Percentiles rank a stretch among this genome's conserved stretches.
Conservation (phyloP, 129 eudicot species). For the Saposhnikovia divaricata region DNA sequence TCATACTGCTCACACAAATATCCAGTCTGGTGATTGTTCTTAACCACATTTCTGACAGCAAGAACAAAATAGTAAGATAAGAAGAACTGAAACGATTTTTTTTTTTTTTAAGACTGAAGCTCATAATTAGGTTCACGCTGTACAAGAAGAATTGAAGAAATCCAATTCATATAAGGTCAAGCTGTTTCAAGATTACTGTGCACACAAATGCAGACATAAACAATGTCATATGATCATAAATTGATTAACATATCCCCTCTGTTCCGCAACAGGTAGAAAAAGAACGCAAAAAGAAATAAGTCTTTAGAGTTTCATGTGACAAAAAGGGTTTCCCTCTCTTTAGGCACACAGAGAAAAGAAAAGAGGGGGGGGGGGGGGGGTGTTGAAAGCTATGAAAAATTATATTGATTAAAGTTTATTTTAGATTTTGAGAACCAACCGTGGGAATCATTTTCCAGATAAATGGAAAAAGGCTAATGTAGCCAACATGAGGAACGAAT, state of each 20-base stretch:
- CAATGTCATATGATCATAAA: neutral
- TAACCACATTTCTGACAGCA: constrained; percentile 58
- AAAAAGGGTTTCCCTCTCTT: neutral
- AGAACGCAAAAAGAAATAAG: neutral
- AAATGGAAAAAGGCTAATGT: constrained; percentile 92
- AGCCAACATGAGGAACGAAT: constrained; percentile 96
- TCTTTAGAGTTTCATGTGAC: neutral
- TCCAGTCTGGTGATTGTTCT: constrained; percentile 59
- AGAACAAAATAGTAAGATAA: neutral
- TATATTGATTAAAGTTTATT: neutral
- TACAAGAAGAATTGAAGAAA: too few relatives aligned
- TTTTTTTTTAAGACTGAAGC: too few relatives aligned
- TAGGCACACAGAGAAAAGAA: neutral
- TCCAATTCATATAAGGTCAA: too few relatives aligned
- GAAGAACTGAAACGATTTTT: too few relatives aligned
- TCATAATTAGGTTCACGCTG: too few relatives aligned
- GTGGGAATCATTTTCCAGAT: constrained; percentile 76
- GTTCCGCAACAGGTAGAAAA: neutral
- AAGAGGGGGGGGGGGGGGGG: neutral
- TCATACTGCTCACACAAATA: constrained; percentile 94
- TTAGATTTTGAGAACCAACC: constrained; percentile 36
- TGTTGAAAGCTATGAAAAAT: neutral
- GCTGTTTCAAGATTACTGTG: constrained; percentile 77
- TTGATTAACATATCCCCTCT: neutral
- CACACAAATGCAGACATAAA: constrained; percentile 1